Evolutionary conservation across 2,329 filamentous ascomycete genomes (phyloP), one percentile per base, ranked within the genome.

Genomic region (Cytospora mali): DNA sequence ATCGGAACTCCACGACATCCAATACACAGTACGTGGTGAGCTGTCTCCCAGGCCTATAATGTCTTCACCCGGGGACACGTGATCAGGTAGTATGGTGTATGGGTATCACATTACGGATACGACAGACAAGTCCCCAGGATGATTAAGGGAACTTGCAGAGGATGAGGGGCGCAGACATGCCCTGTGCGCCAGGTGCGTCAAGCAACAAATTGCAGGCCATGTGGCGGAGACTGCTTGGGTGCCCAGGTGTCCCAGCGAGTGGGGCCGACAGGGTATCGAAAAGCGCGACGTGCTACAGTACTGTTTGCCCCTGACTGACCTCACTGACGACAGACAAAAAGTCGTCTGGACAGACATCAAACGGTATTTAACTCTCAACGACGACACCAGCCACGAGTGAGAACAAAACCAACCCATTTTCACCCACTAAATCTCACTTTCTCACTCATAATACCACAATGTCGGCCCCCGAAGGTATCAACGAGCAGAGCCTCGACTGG

Each of bases 401-500:
- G 42, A 23, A 13, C 4, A 23, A 9, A 10, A 46, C 42, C 42
- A 23, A 33, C 3, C 2, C 42, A 11, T 13, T 13, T n/a, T 4
- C 42, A 46, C n/a, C n/a, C n/a, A n/a, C 9, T 5, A 10, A 23
- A 3, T 21, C n/a, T n/a, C n/a, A n/a, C n/a, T n/a, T n/a, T n/a
- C n/a, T n/a, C n/a, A 4, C n/a, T 46, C 42, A 46, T 46, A n/a
- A 46, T 46, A n/a, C 11, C 49, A 64, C 7, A 35, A 62, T 61
- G 58, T 50, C 58, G 58, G 48, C 52, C 35, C 58, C 53, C 18
- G 58, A 60, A 5, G 58, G 58, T 27, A 60, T 60, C 51, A 52
- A 60, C 39, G 58, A 60, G 58, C 58, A 60, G 58, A 46, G 50
- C 11, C 58, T 60, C 58, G 58, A 60, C 39, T 60, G 58, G 58